Evolutionary conservation across 805 yeast genomes (phyloP).

Genomic region (Sugiyamaella lignohabitans): DNA sequence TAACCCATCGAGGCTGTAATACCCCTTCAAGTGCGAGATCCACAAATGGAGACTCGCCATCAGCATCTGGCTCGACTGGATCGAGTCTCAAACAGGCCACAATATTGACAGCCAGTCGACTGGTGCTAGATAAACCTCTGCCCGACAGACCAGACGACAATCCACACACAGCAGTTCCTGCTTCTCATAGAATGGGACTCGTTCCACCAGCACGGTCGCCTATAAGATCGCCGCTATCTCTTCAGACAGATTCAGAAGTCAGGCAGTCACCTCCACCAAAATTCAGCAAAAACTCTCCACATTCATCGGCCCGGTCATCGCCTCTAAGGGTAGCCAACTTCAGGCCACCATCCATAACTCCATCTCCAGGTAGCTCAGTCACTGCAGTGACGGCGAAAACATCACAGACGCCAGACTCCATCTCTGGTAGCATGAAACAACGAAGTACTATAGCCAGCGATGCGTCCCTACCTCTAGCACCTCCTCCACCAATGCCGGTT

Average conservation of each 20-base stretch:
- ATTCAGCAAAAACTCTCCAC: not conserved
- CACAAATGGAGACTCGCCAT: not conserved
- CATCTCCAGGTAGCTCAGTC: conserved; percentile 3
- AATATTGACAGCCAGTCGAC: not conserved
- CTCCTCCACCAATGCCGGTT: not conserved
- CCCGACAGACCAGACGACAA: conserved; percentile 9
- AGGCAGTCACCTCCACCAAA: too few species aligned
- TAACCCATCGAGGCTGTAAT: conserved; percentile 1
- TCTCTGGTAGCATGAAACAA: not conserved
- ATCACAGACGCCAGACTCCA: conserved; percentile 3
- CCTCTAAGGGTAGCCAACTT: not conserved
- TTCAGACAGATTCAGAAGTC: too few species aligned
- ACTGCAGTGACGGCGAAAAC: conserved; percentile 7
- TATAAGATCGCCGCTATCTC: not conserved
- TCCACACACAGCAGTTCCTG: too few species aligned
- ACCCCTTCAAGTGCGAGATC: not conserved
- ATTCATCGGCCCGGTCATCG: not conserved
- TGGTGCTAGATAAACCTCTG: conserved; percentile 11
- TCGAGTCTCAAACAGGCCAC: conserved; percentile 1
- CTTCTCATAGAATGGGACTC: too few species aligned
- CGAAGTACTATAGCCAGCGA: not conserved
- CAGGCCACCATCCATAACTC: not conserved
- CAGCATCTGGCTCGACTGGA: not conserved
- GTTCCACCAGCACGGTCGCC: not conserved
- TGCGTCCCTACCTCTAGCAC: not conserved